These are phyloP conservation scores for Umbelopsis vinacea DNA, from an alignment of 192 early-diverging fungal species.

Conservation along the genomic window DNA sequence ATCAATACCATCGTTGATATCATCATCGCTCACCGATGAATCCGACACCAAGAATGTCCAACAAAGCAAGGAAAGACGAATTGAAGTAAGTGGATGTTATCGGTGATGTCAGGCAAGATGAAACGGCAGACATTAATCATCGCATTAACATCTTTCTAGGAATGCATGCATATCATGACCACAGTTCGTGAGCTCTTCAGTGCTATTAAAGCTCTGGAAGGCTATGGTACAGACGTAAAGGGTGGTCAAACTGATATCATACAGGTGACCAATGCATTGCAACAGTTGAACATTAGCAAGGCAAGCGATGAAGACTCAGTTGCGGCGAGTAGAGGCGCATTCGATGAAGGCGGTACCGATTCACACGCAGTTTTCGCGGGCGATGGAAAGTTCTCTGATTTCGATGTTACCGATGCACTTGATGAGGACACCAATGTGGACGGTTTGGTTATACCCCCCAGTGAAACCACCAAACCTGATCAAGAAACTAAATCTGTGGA, in stretches of 20 bases:
- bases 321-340: background rate
- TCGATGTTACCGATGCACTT: slow-evolving; percentile 12
- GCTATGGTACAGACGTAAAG: slow-evolving; percentile 23
- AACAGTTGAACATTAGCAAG: background rate
- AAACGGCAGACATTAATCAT: too few species aligned
- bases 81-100: background rate
- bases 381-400: background rate
- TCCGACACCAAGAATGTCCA: background rate
- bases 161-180: background rate
- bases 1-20: background rate
- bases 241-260: background rate
- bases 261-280: background rate
- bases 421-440: slow-evolving; percentile 25
- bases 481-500: background rate
- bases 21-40: background rate
- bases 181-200: slow-evolving; percentile 8
- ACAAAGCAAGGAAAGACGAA: background rate
- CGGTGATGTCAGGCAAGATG: background rate
- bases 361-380: slow-evolving; percentile 1
- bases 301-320: background rate
- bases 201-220: slow-evolving; percentile 21
- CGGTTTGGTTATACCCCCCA: background rate
- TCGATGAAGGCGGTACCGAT: background rate
- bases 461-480: background rate
- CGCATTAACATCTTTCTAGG: background rate